A percentile compares a stretch with the other conserved stretches of the same genome.
These are phyloP conservation scores for Saccharomyces mikatae DNA, from an alignment of 805 yeast species.

Conservation along the genomic window DNA sequence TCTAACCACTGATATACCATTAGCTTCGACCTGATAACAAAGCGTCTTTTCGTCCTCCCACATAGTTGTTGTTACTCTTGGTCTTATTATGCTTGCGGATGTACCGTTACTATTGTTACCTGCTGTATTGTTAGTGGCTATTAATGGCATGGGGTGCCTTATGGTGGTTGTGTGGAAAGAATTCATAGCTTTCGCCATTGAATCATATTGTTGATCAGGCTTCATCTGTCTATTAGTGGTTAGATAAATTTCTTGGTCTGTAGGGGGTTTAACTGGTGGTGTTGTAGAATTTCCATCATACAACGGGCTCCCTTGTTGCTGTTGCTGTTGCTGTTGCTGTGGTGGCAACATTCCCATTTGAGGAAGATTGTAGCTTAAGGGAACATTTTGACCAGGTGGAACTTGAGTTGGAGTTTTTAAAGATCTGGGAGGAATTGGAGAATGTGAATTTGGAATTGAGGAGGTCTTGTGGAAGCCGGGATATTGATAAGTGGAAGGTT, in stretches of 20 bases:
- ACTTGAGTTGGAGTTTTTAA: background rate
- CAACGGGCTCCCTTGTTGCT: constrained; percentile 1
- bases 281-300: background rate
- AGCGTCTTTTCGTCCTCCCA: constrained; percentile 86
- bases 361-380: background rate
- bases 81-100: constrained; percentile 29
- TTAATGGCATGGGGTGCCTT: background rate
- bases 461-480: constrained; percentile 13
- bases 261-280: background rate
- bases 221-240: background rate
- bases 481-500: constrained; percentile 11
- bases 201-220: background rate
- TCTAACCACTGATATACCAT: constrained; percentile 71
- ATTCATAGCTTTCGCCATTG: background rate
- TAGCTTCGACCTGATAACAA: constrained; percentile 80
- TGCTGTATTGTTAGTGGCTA: background rate
- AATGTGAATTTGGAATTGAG: background rate
- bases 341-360: background rate
- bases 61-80: constrained; percentile 71
- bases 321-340: constrained; percentile 1
- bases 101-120: background rate
- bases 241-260: background rate
- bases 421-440: background rate
- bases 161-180: background rate
- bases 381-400: background rate